Evolutionary conservation across 2,329 filamentous ascomycete genomes (phyloP), one percentile per base, ranked within the genome.

Genomic region (Xylaria sp.): DNA sequence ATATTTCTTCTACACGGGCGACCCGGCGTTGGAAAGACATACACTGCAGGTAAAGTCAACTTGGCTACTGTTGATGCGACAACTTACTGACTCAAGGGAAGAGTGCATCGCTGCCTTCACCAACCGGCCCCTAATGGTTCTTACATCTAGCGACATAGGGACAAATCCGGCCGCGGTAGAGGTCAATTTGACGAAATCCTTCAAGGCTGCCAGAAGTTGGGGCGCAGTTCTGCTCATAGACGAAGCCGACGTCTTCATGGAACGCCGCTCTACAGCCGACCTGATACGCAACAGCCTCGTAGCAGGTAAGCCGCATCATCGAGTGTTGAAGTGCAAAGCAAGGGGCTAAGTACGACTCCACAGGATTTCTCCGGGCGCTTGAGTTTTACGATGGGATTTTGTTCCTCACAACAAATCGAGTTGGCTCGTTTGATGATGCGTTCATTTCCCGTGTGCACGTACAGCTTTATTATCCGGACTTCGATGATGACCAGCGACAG

Each of bases 161-260:
- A 37, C 34, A 10, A 37, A 37, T 37, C 34, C 34, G 34, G 10
- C 10, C 8, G 10, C 34, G 34, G 34, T 37, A 10, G 34, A 37
- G 10, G 34, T 37, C 34, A 37, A 37, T 37, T 8, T 37, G 34
- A 37, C 34, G 10, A 37, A 37, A 37, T 2, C 8, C 10, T 37
- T 37, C 34, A 37, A 37, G 10, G 34, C 34, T 37, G 34, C 34
- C 34, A 37, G 34, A 37, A 37, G 34, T 9, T 37, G 34, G 34
- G 74, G 71, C 15, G 77, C 77, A 1, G 63, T 78, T 15, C 62
- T 81, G 0, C 71, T 81, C 0, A 70, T 82, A 0, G 79, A 82
- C 41, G 79, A 82, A 69, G 79, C 78, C 6, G 80, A 82, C 69
- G 74, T 82, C 1, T 81, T 78, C 65, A 73, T 82, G 12, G 79